Evolutionary conservation across 2,329 filamentous ascomycete genomes (phyloP).

Genomic region (Plenodomus tracheiphilus): DNA sequence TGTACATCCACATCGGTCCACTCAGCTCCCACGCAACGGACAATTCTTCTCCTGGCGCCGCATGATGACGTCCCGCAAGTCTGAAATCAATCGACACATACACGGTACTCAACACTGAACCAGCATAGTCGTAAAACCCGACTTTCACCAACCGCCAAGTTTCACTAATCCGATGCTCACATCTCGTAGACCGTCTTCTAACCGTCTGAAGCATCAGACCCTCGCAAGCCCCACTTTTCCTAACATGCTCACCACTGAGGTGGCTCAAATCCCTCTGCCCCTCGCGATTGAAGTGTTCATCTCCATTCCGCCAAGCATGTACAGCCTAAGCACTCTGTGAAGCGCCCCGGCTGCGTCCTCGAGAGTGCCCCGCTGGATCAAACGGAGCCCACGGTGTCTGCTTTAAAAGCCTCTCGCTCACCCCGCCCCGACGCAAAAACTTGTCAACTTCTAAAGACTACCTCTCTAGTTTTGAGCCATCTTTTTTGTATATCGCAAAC

Average conservation of each 20-base stretch:
- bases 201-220: background rate
- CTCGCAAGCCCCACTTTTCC: slow-evolving; percentile 28
- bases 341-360: slow-evolving; percentile 7
- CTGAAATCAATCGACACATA: background rate
- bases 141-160: background rate
- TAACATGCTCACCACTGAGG: slow-evolving; percentile 14
- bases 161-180: background rate
- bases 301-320: slow-evolving; percentile 21
- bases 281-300: slow-evolving; percentile 5
- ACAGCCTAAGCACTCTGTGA: slow-evolving; percentile 15
- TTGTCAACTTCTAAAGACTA: slow-evolving; percentile 9
- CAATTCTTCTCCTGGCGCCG: background rate
- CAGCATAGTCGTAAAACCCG: background rate
- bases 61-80: background rate
- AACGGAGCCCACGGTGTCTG: slow-evolving; percentile 12
- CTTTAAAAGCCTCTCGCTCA: slow-evolving; percentile 22
- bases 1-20: background rate
- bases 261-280: slow-evolving; percentile 8
- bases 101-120: slow-evolving; percentile 13
- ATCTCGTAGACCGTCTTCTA: background rate
- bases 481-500: background rate
- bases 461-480: background rate
- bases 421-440: slow-evolving; percentile 8
- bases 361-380: slow-evolving; percentile 13
- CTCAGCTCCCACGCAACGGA: background rate